Conservation (phyloP, 306 rosid genomes). For the Quercus berberidifolia region DNA sequence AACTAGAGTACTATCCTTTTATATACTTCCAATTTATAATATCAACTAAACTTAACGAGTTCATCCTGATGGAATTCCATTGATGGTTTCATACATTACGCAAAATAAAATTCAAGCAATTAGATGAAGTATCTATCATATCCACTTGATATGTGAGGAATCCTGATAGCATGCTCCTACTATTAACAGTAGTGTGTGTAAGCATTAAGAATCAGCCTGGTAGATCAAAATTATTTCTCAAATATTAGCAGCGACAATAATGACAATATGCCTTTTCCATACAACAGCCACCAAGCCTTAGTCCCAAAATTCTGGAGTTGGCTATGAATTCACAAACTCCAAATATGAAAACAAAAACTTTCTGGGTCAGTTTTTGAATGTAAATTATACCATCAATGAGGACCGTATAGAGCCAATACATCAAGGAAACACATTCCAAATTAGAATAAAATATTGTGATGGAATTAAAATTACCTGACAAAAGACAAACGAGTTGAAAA, state of each 20-base stretch:
- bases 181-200: not conserved
- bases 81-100: not conserved
- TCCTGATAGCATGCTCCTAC: not conserved
- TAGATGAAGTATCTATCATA: not conserved
- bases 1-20: not conserved
- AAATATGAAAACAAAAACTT: not conserved
- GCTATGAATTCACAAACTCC: not conserved
- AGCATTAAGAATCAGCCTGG: not conserved
- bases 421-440: not conserved
- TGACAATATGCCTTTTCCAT: not conserved
- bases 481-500: conserved; percentile 94
- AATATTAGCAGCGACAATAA: not conserved
- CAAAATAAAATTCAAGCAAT: not conserved
- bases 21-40: not conserved
- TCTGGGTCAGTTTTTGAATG: not conserved
- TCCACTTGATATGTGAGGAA: not conserved
- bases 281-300: not conserved
- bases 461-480: conserved; percentile 71
- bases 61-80: not conserved
- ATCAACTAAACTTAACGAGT: not conserved
- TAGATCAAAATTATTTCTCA: not conserved
- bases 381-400: not conserved
- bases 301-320: too few species aligned
- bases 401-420: too few species aligned
- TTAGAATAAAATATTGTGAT: conserved; percentile 6